A percentile compares a stretch with the other conserved stretches of the same genome.
Conservation (phyloP, 208 protist genomes). For the Leishmania arabica region DNA sequence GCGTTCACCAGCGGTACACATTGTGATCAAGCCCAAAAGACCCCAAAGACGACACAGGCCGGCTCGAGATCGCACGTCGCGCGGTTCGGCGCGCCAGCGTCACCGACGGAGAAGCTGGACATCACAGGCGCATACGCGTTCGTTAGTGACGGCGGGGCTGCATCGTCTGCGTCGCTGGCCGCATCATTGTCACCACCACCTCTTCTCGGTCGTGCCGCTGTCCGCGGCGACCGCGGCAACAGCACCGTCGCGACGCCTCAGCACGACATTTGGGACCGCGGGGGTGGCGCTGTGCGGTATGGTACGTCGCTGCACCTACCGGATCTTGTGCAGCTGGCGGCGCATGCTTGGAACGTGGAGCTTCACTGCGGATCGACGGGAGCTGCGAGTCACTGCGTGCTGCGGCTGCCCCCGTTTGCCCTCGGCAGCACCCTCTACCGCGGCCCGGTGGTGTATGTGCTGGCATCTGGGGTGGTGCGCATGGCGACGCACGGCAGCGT, state of each 20-base stretch:
- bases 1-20: background rate
- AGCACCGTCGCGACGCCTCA: background rate
- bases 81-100: background rate
- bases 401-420: slow-evolving; percentile 19
- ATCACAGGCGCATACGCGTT: slow-evolving; percentile 15
- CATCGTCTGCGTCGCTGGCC: background rate
- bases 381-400: slow-evolving; percentile 14
- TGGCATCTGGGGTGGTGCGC: slow-evolving; percentile 26
- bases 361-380: slow-evolving; percentile 12
- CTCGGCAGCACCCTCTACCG: slow-evolving; percentile 6
- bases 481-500: slow-evolving; percentile 22
- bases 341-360: slow-evolving; percentile 34
- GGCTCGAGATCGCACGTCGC: background rate
- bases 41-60: background rate
- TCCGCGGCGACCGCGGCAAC: background rate
- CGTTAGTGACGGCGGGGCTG: background rate
- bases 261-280: background rate
- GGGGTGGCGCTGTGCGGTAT: background rate
- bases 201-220: background rate
- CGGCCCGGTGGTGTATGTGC: slow-evolving; percentile 10
- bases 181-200: background rate
- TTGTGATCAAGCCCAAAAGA: background rate
- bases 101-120: background rate
- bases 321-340: slow-evolving; percentile 5
- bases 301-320: background rate